Conservation (phyloP, 202 grass and related monocot species). For the Saccharum hybrid region DNA sequence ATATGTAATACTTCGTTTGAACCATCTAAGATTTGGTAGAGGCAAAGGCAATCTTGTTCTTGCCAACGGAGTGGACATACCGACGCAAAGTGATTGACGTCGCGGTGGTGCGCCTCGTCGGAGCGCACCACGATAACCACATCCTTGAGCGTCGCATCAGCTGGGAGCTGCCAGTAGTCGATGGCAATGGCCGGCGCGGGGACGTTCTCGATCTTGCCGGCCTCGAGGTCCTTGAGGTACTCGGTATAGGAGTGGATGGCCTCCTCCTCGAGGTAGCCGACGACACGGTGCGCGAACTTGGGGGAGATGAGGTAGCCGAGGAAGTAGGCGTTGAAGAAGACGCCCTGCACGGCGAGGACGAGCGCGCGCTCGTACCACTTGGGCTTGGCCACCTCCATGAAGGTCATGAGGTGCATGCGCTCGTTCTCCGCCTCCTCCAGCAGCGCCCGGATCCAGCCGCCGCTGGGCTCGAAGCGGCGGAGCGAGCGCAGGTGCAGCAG, state of each 20-base stretch:
- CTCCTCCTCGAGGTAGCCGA: conserved; percentile 93
- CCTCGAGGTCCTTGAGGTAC: conserved; percentile 75
- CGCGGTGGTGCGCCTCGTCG: conserved; percentile 85
- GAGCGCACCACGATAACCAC: conserved; percentile 70
- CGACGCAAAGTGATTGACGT: conserved; percentile 81
- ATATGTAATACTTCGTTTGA: not conserved
- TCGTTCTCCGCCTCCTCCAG: conserved; percentile 97
- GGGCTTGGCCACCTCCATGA: conserved; percentile 88
- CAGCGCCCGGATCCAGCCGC: conserved; percentile 81
- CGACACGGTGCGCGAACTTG: conserved; percentile 80
- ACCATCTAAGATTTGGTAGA: not conserved
- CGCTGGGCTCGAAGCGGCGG: conserved; percentile 84
- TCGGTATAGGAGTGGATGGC: conserved; percentile 91
- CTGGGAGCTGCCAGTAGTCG: conserved; percentile 87
- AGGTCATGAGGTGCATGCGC: conserved; percentile 98
- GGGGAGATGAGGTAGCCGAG: conserved; percentile 81
- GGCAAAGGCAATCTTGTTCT: not conserved
- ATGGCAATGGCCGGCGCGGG: conserved; percentile 84
- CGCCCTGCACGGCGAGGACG: conserved; percentile 80
- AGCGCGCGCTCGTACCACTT: conserved; percentile 90
- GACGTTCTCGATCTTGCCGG: conserved; percentile 75
- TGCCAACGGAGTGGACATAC: conserved; percentile 34
- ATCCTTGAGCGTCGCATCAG: conserved; percentile 79
- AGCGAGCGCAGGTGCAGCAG: conserved; percentile 88
- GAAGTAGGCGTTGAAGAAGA: conserved; percentile 98